Base-by-base conservation (phyloP, 2,329 filamentous ascomycete species). In the Fusarium subglutinans region DNA sequence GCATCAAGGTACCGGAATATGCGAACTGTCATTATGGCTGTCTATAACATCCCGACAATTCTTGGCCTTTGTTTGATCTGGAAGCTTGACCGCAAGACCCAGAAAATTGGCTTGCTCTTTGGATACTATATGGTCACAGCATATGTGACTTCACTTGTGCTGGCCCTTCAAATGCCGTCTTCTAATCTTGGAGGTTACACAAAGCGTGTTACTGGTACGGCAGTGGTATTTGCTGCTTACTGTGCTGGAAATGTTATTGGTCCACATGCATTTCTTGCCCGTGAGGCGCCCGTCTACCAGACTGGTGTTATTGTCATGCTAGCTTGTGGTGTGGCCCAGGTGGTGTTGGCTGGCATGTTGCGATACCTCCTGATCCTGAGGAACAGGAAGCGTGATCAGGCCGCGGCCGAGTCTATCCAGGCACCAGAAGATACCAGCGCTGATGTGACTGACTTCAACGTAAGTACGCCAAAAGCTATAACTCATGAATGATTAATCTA, bases 401-500 rank as follows among this genome's bases (percentile, higher is more conserved):
- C 18, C 8, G 44, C 44, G 24, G 2, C 24, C 18, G 24, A 28
- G 24, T 28, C 12, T 28, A 4, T 22, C 5, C 44, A 47, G 44
- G 13, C 24, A 5, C 44, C 44, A 15, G 44, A 47, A 4, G 44
- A 47, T 22, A 47, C 18, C 5, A 47, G 44, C 18, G 44, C 44
- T 7, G 44, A 47, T 15, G 24, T 47, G 24, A 47, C 44, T 2
- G 24, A 47, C 24, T 47, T 47, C 8, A 11, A 28, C 0, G 44
- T 47, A 10, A 47, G 44, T 47, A 6, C 44, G 6, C 44, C 18
- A 47, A 28, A 28, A 28, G 3, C 1, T 5, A 14, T 3, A 28
- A 0, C 1, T 28, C 6, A 5, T 7, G 24, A 10, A 28, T 3
- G 7, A 11, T 28, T 28, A 0, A 47, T 22, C 44, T 47, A 47